Conservation (phyloP, 176 grass and related monocot genomes). For the Triticum turgidum region DNA sequence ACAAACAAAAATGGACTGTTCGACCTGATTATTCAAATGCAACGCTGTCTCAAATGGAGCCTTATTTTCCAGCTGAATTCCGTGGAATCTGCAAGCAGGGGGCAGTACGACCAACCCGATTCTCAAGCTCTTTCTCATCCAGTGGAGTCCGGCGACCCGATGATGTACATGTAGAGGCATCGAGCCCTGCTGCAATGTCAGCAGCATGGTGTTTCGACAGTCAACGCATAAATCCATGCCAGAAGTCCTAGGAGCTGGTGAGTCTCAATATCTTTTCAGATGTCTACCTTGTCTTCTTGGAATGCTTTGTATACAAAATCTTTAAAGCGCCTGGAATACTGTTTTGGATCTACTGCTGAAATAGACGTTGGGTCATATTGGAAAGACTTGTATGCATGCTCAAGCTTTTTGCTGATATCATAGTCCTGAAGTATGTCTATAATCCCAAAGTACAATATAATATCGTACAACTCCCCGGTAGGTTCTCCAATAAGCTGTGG, state of each 20-base stretch:
- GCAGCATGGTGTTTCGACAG: slow-evolving; percentile 21
- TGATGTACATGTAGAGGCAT: slow-evolving; percentile 26
- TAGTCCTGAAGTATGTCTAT: slow-evolving; percentile 98
- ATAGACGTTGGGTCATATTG: slow-evolving; percentile 87
- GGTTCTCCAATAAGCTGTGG: slow-evolving; percentile 64
- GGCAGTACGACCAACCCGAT: slow-evolving; percentile 10
- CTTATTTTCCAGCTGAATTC: slow-evolving; percentile 40
- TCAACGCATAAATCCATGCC: slow-evolving; percentile 6
- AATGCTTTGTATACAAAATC: slow-evolving; percentile 88
- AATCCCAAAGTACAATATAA: slow-evolving; percentile 82
- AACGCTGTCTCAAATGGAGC: slow-evolving; percentile 3
- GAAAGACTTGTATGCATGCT: slow-evolving; percentile 90
- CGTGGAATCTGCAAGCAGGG: background rate
- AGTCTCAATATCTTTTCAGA: slow-evolving; percentile 30
- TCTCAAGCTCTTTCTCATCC: slow-evolving; percentile 24
- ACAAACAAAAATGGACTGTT: slow-evolving; percentile 2
- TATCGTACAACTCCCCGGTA: slow-evolving; percentile 73
- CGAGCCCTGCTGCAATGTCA: slow-evolving; percentile 33
- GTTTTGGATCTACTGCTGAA: slow-evolving; percentile 85
- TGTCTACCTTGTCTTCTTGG: slow-evolving; percentile 63
- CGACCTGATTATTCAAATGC: slow-evolving; percentile 46
- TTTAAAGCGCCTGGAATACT: slow-evolving; percentile 80
- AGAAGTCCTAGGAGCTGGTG: slow-evolving; percentile 11
- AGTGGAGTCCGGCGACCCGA: slow-evolving; percentile 24
- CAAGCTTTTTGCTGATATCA: slow-evolving; percentile 92